Percentiles rank a stretch among this genome's conserved stretches.
These are phyloP conservation scores for Diutina pseudorugosa DNA, from an alignment of 1,139 yeast species.

Conservation along the genomic window DNA sequence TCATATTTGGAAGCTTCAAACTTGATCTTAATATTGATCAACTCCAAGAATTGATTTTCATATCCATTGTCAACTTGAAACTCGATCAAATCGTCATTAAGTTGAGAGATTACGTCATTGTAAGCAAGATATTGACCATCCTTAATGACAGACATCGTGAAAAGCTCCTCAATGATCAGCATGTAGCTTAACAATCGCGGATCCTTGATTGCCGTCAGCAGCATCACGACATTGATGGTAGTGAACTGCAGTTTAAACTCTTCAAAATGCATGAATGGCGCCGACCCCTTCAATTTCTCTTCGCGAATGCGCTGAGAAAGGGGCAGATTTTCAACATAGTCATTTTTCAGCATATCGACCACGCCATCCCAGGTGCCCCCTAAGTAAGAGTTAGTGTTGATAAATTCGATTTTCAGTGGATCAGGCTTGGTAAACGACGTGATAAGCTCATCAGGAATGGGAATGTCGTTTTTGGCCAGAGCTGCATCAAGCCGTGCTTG, in stretches of 20 bases:
- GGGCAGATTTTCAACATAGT: neutral
- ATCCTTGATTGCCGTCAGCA: constrained; percentile 50
- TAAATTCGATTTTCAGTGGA: constrained; percentile 63
- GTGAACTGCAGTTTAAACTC: constrained; percentile 71
- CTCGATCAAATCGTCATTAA: constrained; percentile 65
- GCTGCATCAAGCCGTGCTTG: constrained; percentile 46
- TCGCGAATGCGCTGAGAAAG: constrained; percentile 15
- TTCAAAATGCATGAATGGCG: constrained; percentile 66
- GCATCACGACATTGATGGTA: constrained; percentile 52
- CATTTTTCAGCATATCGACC: neutral
- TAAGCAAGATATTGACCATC: constrained; percentile 44
- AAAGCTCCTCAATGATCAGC: constrained; percentile 50
- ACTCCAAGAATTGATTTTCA: constrained; percentile 52
- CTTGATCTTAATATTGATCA: constrained; percentile 48
- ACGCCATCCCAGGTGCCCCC: constrained; percentile 20
- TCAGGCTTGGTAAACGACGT: constrained; percentile 57
- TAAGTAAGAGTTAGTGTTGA: constrained; percentile 50
- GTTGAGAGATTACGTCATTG: constrained; percentile 60
- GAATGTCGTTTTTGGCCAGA: constrained; percentile 50
- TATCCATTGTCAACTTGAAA: constrained; percentile 45
- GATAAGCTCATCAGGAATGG: constrained; percentile 62
- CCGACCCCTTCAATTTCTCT: constrained; percentile 12
- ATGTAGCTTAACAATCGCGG: constrained; percentile 47
- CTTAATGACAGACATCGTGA: constrained; percentile 52
- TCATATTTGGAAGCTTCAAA: constrained; percentile 52